These are phyloP conservation scores for Vigna angularis DNA, from an alignment of 306 rosid species.

Conservation along the genomic window DNA sequence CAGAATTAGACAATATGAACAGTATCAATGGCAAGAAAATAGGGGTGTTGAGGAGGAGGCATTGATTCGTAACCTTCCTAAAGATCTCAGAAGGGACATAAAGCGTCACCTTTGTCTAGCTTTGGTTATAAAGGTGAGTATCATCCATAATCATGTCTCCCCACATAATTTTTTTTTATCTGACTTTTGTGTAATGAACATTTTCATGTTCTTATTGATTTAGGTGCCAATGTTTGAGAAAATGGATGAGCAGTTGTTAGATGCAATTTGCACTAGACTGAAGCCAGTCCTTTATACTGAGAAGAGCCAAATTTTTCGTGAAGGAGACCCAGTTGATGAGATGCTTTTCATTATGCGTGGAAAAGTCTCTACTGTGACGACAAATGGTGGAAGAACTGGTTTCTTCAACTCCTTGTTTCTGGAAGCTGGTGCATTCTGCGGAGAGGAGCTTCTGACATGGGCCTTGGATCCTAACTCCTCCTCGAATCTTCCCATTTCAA, in stretches of 20 bases:
- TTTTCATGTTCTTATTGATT: slow-evolving; percentile 30
- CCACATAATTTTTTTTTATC: not conserved
- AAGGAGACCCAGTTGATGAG: slow-evolving; percentile 86
- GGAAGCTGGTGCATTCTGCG: slow-evolving; percentile 78
- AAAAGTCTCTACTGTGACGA: slow-evolving; percentile 60
- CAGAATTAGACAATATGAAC: slow-evolving; percentile 74
- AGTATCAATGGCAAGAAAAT: slow-evolving; percentile 90
- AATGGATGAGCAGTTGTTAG: slow-evolving; percentile 77
- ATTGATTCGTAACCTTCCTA: slow-evolving; percentile 73
- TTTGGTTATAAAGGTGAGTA: slow-evolving; percentile 68
- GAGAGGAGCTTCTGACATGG: slow-evolving; percentile 93
- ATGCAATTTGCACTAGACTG: slow-evolving; percentile 75
- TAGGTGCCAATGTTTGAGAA: slow-evolving; percentile 76
- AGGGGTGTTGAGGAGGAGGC: slow-evolving; percentile 86
- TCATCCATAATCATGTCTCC: slow-evolving; percentile 16
- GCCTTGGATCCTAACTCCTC: slow-evolving; percentile 78
- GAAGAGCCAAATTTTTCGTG: slow-evolving; percentile 65
- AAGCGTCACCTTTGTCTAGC: slow-evolving; percentile 81
- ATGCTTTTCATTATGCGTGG: slow-evolving; percentile 89
- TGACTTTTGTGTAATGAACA: slow-evolving; percentile 15
- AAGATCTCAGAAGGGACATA: slow-evolving; percentile 83
- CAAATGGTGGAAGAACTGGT: slow-evolving; percentile 77
- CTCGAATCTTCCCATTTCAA: slow-evolving; percentile 70
- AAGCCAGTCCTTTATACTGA: slow-evolving; percentile 80
- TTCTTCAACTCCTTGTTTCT: slow-evolving; percentile 59